Evolutionary conservation across 148 eudicot genomes (phyloP), one percentile per base, ranked within the genome.

Genomic region (Arctostaphylos glauca): DNA sequence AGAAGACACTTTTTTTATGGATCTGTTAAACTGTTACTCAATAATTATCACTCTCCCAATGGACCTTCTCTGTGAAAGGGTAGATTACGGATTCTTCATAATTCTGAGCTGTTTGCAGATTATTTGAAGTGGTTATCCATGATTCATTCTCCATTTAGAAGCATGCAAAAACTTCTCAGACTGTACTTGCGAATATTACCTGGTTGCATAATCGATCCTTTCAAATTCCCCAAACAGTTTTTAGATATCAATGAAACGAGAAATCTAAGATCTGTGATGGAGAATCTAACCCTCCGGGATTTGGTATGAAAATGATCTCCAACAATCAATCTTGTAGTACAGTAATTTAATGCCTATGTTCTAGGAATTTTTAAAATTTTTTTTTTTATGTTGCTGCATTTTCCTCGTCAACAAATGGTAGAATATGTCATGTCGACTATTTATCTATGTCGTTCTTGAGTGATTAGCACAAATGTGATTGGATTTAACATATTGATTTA

Each of bases 301-400:
- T 43, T 71, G 21, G 74, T 44, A 43, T 16, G 49, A 41, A 15
- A 71, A 71, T 48, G 21, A 43, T 71, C 19, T 43, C 48, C 49
- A 43, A 43, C 47, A 31, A 5, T 25, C 48, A 41, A 47, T 38
- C 8, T 70, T 23, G 5, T 66, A 10, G 38, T 9, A 23, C 71
- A 66, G 43, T 31, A 23, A 66, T 31, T 31, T 31, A 31, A 31
- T 31, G 38, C 15, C 12, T 66, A 5, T 21, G 9, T 10, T 13
- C 25, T 31, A 13, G 44, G 6, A 25, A 31, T 7, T 6, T 41
- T 4, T 10, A 55, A 10, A 3, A n/a, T n/a, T n/a, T n/a, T n/a
- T 55, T 70, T 47, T 70, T 70, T 70, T 70, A 43, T 38, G 74
- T 70, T 43, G 74, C 48, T 70, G 74, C n/a, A 18, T 43, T 70